Evolutionary conservation across 352 stramenopile species (phyloP), one percentile per base, ranked within the genome.

Genomic region (Phytophthora tubulina): DNA sequence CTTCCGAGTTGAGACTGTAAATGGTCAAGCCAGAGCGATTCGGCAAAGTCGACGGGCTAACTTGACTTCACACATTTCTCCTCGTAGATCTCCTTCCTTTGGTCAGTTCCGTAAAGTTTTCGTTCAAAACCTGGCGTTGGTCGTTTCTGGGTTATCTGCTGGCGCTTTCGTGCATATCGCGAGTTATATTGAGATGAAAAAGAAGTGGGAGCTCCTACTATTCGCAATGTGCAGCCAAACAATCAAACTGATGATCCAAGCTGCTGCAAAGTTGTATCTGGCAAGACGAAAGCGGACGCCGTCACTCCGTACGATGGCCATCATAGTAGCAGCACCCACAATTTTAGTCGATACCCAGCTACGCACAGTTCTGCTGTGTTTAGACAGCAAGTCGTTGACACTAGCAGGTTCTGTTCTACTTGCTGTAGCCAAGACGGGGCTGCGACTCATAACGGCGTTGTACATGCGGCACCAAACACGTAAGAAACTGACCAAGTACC

Each of bases 341-440:
- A 70, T 79, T 51, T 58, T 79, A 31, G 57, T 79, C 41, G 67
- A 79, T 36, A 73, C 62, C n/a, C 67, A 79, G 48, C 30, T 79
- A 14, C 72, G 72, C 30, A 75, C 66, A 3, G 66, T 72, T 21
- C 58, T 78, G 30, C 39, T 78, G 14, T 75, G 71, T 56, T 15
- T 74, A 8, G 60, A 70, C 17, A 74, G 67, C 49, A 74, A 60
- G 27, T 33, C 67, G 1, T 31, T 62, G 36, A 70, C 67, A 8
- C 14, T 74, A 27, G 48, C 48, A 8, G 46, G 67, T 6, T 74
- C 67, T 3, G 48, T 74, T 21, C 39, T 74, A 5, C 38, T 74
- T 33, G 59, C 59, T 13, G 50, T 74, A 17, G 67, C 44, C n/a
- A 74, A 74, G 39, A 74, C 33, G 9, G 60, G 15, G 11, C n/a